A percentile compares a stretch with the other conserved stretches of the same genome.
Evolutionary conservation across 805 yeast species (phyloP).

Genomic region (Candida gorgasii): DNA sequence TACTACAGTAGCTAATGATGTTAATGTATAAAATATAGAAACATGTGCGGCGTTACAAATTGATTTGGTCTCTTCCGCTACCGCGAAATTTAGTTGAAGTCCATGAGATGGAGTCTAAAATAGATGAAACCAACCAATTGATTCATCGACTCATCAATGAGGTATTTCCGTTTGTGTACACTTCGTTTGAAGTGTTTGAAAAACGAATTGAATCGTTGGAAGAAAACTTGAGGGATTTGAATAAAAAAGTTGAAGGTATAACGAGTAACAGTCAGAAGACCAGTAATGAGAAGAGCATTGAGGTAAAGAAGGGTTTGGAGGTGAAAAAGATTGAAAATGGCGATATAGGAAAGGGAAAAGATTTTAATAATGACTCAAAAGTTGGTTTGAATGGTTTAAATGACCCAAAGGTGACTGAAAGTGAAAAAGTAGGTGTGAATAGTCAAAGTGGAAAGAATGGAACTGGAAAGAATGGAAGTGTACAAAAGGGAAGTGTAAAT

Average conservation of each 20-base stretch:
- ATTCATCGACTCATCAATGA: conserved; percentile 13
- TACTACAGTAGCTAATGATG: not conserved
- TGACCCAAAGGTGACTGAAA: too few relatives aligned
- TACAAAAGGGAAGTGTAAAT: too few relatives aligned
- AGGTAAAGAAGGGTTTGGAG: not conserved
- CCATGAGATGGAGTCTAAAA: conserved; percentile 8
- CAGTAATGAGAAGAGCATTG: not conserved
- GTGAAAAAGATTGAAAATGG: not conserved
- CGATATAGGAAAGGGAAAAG: too few relatives aligned
- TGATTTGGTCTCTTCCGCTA: too few relatives aligned
- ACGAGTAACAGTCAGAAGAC: not conserved
- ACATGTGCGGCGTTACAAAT: too few relatives aligned
- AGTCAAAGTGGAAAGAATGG: too few relatives aligned
- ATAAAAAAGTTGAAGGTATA: not conserved
- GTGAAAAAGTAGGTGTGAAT: too few relatives aligned
- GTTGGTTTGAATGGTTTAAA: too few relatives aligned
- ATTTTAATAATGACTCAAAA: too few relatives aligned
- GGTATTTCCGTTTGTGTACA: conserved; percentile 16
- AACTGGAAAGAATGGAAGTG: too few relatives aligned
- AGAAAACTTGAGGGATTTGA: conserved; percentile 4
- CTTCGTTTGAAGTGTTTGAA: conserved; percentile 14
- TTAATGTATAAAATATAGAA: too few relatives aligned
- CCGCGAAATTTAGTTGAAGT: too few relatives aligned
- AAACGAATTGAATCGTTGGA: conserved; percentile 11
- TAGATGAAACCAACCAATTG: conserved; percentile 16